phyloP scores from a whole-genome alignment of 108 stramenopile genomes.

The Cyclostephanos invisitatus region DNA sequence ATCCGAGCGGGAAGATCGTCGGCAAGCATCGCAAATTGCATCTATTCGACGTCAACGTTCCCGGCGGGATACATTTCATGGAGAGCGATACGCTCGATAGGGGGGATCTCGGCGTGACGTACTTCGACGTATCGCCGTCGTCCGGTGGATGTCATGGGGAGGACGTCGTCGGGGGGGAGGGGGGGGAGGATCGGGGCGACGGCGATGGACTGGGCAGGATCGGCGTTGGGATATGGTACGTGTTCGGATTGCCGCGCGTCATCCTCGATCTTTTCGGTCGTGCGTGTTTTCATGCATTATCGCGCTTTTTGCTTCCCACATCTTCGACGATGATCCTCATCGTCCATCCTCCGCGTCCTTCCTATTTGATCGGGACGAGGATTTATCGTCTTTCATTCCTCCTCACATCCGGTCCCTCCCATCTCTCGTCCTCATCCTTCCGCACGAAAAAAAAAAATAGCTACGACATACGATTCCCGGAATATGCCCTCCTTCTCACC shows the following conservation, averaged over 20 bases:
- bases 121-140: constrained; percentile 58
- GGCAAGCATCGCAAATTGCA: constrained; percentile 97
- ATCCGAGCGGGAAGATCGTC: constrained; percentile 73
- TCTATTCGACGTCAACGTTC: constrained; percentile 99
- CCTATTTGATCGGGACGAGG: no score
- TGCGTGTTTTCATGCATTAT: background rate
- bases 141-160: constrained; percentile 26
- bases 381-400: no score
- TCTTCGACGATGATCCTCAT: no score
- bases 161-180: constrained; percentile 29
- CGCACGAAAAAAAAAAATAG: background rate
- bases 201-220: constrained; percentile 78
- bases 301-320: no score
- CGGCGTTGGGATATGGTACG: constrained; percentile 95
- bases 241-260: background rate
- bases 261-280: background rate
- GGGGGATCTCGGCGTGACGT: constrained; percentile 63
- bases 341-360: no score
- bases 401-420: background rate
- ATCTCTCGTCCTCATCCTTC: background rate
- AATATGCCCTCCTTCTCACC: constrained; percentile 91
- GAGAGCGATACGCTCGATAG: constrained; percentile 93
- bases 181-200: constrained; percentile 7
- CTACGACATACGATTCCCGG: constrained; percentile 99
- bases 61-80: constrained; percentile 94